Evolutionary conservation across 805 yeast genomes (phyloP), one percentile per base, ranked within the genome.

Genomic region (Wickerhamomyces ciferrii): DNA sequence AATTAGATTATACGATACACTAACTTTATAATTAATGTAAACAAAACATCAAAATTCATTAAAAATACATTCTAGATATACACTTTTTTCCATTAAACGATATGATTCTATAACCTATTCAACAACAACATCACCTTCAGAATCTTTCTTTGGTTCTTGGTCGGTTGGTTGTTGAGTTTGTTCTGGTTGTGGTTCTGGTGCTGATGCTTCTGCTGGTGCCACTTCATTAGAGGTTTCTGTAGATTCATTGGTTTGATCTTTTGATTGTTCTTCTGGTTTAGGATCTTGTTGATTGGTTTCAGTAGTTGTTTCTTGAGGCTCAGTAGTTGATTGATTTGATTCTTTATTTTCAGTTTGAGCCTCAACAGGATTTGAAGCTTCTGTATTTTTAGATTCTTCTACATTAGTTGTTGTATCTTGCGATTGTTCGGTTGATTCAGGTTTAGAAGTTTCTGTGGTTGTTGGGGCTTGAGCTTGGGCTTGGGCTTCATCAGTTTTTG

Each of bases 61-160:
- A n/a, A n/a, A n/a, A n/a, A n/a, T n/a, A n/a, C n/a, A n/a, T n/a
- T n/a, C 27, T 24, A 24, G 27, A 24, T 24, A 10, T 24, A 24
- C 27, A 24, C 27, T 7, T 24, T 7, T 15, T 31, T n/a, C n/a
- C 7, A 32, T 14, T 15, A 15, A 4, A 15, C 18, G 15, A 4
- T n/a, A 14, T 5, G 13, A 5, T n/a, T 13, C 39, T 37, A 8
- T 18, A n/a, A 35, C 4, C 31, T 32, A 42, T 23, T 44, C 41
- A 24, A 51, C 40, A 18, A 46, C 43, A 23, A 53, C 53, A 43
- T 58, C 60, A 9, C 58, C 62, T 39, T 58, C 58, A 1, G 36
- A 45, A 47, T 57, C 58, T 21, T 48, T 48, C 18, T 19, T 14
- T 18, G 25, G 14, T 10, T 20, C 37, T 19, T 41, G 23, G 5